A percentile compares a stretch with the other conserved stretches of the same genome.
Conservation (phyloP, 192 early-diverging fungal genomes). For the Borealophlyctis nickersoniae region DNA sequence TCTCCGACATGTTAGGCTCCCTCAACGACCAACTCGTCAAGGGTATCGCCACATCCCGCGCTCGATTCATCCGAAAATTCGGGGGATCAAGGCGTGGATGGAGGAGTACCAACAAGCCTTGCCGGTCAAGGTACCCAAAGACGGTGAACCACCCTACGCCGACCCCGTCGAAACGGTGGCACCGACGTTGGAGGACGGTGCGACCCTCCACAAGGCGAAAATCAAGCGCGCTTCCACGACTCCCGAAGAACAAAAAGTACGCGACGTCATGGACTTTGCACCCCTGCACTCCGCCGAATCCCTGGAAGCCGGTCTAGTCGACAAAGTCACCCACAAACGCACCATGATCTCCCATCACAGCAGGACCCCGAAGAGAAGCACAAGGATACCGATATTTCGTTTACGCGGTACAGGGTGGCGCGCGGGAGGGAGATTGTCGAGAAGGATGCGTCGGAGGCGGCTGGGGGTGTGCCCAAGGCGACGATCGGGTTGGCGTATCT, state of each 20-base stretch:
- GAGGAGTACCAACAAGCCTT: too few relatives aligned
- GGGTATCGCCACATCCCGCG: constrained; percentile 51
- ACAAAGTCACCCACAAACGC: constrained; percentile 47
- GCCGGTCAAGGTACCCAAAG: neutral
- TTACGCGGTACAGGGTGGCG: constrained; percentile 6
- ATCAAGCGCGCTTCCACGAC: too few relatives aligned
- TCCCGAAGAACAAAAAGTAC: constrained; percentile 37
- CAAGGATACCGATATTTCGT: constrained; percentile 5
- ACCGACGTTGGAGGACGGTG: too few relatives aligned
- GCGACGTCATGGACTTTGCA: constrained; percentile 50
- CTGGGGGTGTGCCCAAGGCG: constrained; percentile 1
- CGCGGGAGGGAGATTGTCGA: neutral
- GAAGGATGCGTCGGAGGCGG: neutral
- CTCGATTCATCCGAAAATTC: too few relatives aligned
- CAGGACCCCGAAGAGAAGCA: constrained; percentile 4
- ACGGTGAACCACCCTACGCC: too few relatives aligned
- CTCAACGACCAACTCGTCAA: constrained; percentile 52
- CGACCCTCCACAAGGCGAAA: too few relatives aligned
- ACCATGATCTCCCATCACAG: constrained; percentile 29
- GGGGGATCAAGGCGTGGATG: too few relatives aligned
- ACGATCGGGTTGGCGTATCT: constrained; percentile 68
- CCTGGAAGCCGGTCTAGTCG: constrained; percentile 50
- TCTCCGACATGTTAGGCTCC: constrained; percentile 43
- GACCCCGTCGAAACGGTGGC: too few relatives aligned
- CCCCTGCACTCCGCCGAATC: constrained; percentile 53